Evolutionary conservation across 2,329 filamentous ascomycete genomes (phyloP), one percentile per base, ranked within the genome.

Genomic region (Trichoderma aggressivum): DNA sequence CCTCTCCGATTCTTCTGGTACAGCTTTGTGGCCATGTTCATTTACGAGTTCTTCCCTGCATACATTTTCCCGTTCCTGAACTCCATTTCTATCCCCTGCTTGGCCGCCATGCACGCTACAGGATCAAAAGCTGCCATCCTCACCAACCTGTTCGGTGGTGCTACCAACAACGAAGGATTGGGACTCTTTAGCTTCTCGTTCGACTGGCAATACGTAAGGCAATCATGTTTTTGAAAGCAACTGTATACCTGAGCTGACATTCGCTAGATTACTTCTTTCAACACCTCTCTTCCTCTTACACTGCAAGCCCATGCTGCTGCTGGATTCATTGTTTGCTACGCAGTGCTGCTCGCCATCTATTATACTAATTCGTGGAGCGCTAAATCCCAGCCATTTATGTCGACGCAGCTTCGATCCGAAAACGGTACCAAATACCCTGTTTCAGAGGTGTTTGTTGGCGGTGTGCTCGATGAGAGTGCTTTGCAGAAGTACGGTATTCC

Each of bases 11-110:
- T 79, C 67, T 88, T 88, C 74, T 87, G 86, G 84, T 86, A 84
- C 75, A 80, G 80, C 47, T 86, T 86, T 63, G 75, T 73, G 0
- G 81, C 79, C 74, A 87, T 87, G 83, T 83, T 82, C 14, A 47
- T 81, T 14, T 88, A 85, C 72, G 86, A 88, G 73, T 83, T 85
- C 72, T 82, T 88, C 34, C 86, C 86, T 0, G 85, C 86, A 2
- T 88, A 88, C 70, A 85, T 88, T 53, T 86, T 82, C 66, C 85
- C 86, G 0, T 88, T 85, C 84, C 81, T 88, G 11, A 87, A 87
- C 75, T 85, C 84, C 0, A 78, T 88, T 16, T 88, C 86, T 0
- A 82, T 88, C 10, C 84, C 85, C 53, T 88, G 86, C 71, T 75
- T 88, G 16, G 86, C 86, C 1, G 77, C 86, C 0, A 85, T 86